Conservation (phyloP, 2,329 filamentous ascomycete species). For the Ceratocystis lukuohia region DNA sequence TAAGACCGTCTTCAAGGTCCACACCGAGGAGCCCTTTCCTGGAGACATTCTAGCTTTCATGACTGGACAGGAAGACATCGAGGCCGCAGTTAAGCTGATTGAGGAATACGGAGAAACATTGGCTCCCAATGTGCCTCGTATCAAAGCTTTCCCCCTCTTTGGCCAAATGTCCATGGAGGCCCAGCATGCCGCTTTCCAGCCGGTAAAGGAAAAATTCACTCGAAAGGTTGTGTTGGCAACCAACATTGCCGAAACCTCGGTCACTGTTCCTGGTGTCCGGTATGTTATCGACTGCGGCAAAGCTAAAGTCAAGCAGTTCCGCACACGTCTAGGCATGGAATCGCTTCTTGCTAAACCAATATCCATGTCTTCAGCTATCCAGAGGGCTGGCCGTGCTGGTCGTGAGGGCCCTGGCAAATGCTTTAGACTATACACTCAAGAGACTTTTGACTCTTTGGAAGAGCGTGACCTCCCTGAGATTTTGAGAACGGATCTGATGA, state of each 20-base stretch:
- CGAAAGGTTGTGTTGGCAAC: constrained; percentile 86
- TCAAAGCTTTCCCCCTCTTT: constrained; percentile 67
- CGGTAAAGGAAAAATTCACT: constrained; percentile 55
- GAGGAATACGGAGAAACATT: constrained; percentile 66
- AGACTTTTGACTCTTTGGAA: constrained; percentile 55
- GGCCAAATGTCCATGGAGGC: constrained; percentile 77
- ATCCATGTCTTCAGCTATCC: constrained; percentile 83
- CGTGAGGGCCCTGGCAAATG: constrained; percentile 86
- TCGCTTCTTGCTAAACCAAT: constrained; percentile 83
- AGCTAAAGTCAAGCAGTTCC: constrained; percentile 85
- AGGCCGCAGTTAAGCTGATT: constrained; percentile 63
- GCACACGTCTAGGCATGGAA: constrained; percentile 71
- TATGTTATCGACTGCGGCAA: constrained; percentile 90
- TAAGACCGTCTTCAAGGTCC: constrained; percentile 72
- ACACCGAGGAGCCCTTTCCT: constrained; percentile 76
- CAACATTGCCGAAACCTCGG: constrained; percentile 97
- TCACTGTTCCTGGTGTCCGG: constrained; percentile 85
- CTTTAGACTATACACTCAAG: constrained; percentile 75
- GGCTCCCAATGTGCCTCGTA: constrained; percentile 58
- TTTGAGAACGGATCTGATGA: constrained; percentile 72
- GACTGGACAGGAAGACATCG: constrained; percentile 85
- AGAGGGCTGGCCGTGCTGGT: constrained; percentile 81
- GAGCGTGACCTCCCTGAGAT: constrained; percentile 78
- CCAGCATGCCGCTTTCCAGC: constrained; percentile 75
- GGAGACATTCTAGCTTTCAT: constrained; percentile 90